Conservation (phyloP, 495 filamentous ascomycete genomes). For the Barbatosphaeria neglecta region DNA sequence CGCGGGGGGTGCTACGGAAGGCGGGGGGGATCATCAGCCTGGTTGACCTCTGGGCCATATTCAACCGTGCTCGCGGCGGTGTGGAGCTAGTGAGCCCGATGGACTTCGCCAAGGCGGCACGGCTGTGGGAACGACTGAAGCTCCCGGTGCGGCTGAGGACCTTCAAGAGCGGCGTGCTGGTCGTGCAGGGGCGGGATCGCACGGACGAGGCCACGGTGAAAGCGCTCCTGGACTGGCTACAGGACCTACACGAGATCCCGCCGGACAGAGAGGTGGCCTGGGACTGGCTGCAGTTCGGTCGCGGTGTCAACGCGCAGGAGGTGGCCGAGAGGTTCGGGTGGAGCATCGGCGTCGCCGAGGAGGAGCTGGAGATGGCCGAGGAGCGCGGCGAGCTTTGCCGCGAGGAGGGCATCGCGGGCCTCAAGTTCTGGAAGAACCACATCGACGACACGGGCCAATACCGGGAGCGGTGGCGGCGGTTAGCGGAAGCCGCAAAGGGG, state of each 20-base stretch:
- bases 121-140: conserved; percentile 77
- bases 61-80: conserved; percentile 89
- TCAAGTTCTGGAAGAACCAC: conserved; percentile 72
- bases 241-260: conserved; percentile 54
- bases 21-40: conserved; percentile 92
- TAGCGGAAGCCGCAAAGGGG: neutral
- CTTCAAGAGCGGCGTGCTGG: conserved; percentile 85
- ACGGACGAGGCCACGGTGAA: conserved; percentile 84
- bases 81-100: conserved; percentile 87
- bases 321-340: conserved; percentile 85
- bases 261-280: conserved; percentile 53
- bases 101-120: conserved; percentile 84
- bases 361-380: conserved; percentile 95
- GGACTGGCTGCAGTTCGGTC: conserved; percentile 68
- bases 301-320: conserved; percentile 82
- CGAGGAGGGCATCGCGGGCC: conserved; percentile 72
- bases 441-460: conserved; percentile 32
- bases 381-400: conserved; percentile 73
- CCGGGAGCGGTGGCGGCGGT: conserved; percentile 4
- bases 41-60: conserved; percentile 93
- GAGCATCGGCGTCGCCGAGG: conserved; percentile 95
- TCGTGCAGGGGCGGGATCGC: conserved; percentile 78
- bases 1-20: conserved; percentile 61
- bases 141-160: conserved; percentile 76
- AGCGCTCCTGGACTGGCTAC: conserved; percentile 64